These are phyloP conservation scores for Coemansia sp. DNA, from an alignment of 192 early-diverging fungal genomes.

Conservation along the genomic window DNA sequence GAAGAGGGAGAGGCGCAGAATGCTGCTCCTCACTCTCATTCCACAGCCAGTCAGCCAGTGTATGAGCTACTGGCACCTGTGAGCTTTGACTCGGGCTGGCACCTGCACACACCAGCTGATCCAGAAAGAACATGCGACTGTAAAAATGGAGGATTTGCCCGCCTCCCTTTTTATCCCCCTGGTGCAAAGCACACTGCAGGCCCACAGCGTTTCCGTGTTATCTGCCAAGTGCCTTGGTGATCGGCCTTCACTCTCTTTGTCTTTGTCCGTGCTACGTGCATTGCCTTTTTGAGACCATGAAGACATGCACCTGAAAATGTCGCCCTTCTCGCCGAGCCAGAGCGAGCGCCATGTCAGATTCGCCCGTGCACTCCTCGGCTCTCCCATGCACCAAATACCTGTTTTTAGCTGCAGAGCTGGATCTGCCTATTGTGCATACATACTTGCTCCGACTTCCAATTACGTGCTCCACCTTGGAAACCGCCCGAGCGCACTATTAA, in stretches of 20 bases:
- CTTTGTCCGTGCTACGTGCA: neutral
- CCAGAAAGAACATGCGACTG: neutral
- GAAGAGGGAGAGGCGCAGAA: conserved; percentile 2
- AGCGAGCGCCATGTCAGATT: neutral
- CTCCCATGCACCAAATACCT: neutral
- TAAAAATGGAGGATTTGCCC: conserved; percentile 2
- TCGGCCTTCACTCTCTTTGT: neutral
- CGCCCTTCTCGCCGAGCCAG: neutral
- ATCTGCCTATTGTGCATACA: neutral
- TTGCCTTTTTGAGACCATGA: neutral
- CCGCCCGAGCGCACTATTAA: neutral
- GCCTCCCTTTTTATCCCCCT: neutral
- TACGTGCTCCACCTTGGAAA: neutral
- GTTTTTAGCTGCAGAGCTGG: neutral
- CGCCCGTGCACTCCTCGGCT: neutral
- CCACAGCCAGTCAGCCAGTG: neutral
- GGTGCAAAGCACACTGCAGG: neutral
- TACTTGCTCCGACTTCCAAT: neutral
- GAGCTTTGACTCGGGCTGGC: conserved; percentile 1
- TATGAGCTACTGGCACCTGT: neutral
- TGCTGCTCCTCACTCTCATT: neutral
- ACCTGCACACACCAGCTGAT: neutral
- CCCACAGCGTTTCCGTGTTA: neutral
- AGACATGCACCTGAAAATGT: neutral
- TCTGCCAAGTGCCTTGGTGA: neutral